phyloP scores from a whole-genome alignment of 2,329 filamentous ascomycete species.

The Zopfia rhizophila region DNA sequence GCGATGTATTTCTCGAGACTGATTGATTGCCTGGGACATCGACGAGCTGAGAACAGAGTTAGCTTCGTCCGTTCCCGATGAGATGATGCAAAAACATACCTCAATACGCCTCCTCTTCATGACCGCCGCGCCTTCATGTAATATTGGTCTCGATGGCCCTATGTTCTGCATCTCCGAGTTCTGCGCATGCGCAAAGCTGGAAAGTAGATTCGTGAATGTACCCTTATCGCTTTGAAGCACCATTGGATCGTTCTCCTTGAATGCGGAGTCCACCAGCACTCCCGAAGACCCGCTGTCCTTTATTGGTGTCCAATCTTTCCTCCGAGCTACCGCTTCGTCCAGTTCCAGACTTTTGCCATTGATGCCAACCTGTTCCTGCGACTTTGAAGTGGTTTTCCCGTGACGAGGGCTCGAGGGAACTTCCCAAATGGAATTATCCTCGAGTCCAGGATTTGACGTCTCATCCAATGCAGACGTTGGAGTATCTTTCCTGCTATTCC shows the following conservation, averaged over 20 bases:
- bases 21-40: constrained; percentile 38
- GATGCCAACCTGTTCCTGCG: constrained; percentile 20
- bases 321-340: constrained; percentile 41
- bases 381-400: constrained; percentile 22
- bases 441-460: neutral
- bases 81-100: constrained; percentile 17
- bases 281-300: constrained; percentile 34
- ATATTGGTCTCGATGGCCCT: constrained; percentile 7
- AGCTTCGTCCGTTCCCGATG: neutral
- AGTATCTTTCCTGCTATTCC: constrained; percentile 9
- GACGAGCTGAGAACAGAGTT: constrained; percentile 28
- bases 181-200: constrained; percentile 39
- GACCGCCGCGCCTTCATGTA: constrained; percentile 8
- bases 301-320: constrained; percentile 50
- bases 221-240: constrained; percentile 10
- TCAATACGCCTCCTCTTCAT: constrained; percentile 45
- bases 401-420: constrained; percentile 33
- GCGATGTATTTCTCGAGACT: constrained; percentile 33
- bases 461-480: neutral
- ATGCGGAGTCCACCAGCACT: constrained; percentile 28
- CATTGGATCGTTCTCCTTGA: constrained; percentile 36
- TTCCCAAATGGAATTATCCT: constrained; percentile 37
- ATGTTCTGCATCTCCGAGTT: constrained; percentile 11
- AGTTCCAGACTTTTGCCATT: constrained; percentile 31
- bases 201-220: constrained; percentile 40